Percentiles rank a stretch among this genome's conserved stretches.
These are phyloP conservation scores for Lepidium aucheri DNA, from an alignment of 345 rosid species.

Conservation along the genomic window DNA sequence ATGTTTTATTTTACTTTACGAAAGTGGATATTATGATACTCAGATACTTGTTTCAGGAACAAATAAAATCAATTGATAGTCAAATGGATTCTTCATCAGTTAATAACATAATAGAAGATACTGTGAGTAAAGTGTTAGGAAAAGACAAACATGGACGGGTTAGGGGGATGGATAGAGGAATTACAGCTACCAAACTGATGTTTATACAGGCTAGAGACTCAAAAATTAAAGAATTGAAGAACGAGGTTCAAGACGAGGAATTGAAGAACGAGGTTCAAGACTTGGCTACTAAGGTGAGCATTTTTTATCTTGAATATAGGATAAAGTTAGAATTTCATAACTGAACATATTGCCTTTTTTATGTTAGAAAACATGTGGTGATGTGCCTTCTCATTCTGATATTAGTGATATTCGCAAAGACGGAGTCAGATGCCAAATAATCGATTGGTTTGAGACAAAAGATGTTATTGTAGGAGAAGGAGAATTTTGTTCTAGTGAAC, in stretches of 20 bases:
- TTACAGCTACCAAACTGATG: background rate
- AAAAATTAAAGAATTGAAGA: background rate
- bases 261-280: too few relatives aligned
- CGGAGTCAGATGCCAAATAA: background rate
- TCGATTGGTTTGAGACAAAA: background rate
- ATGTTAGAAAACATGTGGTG: background rate
- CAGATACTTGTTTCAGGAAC: too few relatives aligned
- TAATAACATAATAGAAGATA: background rate
- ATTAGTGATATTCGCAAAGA: background rate
- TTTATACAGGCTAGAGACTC: background rate
- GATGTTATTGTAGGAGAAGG: background rate
- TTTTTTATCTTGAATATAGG: background rate
- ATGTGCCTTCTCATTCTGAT: background rate
- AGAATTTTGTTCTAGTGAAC: background rate
- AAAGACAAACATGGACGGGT: background rate
- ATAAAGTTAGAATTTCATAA: too few relatives aligned
- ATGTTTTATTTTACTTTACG: too few relatives aligned
- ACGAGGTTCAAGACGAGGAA: too few relatives aligned
- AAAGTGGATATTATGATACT: too few relatives aligned
- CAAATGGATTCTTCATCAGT: too few relatives aligned
- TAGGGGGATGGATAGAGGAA: background rate
- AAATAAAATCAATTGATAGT: too few relatives aligned
- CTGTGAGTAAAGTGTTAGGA: background rate
- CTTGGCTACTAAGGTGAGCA: background rate
- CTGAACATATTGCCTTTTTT: too few relatives aligned